Conservation (phyloP, 2,329 filamentous ascomycete genomes). For the Chaetomiaceae sp. region DNA sequence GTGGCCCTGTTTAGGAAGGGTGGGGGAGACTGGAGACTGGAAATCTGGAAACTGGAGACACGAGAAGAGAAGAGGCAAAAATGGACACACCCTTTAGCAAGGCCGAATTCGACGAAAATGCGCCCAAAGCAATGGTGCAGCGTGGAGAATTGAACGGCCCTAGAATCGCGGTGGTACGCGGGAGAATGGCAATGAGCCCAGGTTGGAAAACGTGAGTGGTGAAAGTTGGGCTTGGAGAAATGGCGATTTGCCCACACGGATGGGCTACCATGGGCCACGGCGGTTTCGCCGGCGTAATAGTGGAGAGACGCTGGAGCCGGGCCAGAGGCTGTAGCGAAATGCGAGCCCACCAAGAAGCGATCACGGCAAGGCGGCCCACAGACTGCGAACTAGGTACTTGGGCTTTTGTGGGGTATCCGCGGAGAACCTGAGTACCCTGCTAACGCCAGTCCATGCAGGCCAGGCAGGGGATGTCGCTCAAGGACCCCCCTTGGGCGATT, state of each 20-base stretch:
- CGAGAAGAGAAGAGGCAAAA: background rate
- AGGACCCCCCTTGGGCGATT: conserved; percentile 10
- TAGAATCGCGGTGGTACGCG: background rate
- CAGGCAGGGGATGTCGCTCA: background rate
- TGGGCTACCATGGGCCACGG: conserved; percentile 43
- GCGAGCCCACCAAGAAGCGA: conserved; percentile 12
- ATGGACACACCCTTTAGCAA: conserved; percentile 2
- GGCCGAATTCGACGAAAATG: conserved; percentile 5
- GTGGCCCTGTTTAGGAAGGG: conserved; percentile 26
- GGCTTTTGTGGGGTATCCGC: background rate
- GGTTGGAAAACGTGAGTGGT: conserved; percentile 16
- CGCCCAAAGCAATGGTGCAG: background rate
- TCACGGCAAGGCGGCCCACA: conserved; percentile 1
- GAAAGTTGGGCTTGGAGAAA: conserved; percentile 7
- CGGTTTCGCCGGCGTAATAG: conserved; percentile 57
- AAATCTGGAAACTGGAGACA: background rate
- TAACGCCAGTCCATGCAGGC: conserved; percentile 14
- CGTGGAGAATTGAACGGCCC: background rate
- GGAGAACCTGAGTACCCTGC: conserved; percentile 15
- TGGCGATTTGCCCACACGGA: background rate
- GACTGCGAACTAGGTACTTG: conserved; percentile 19
- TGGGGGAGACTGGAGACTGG: conserved; percentile 17
- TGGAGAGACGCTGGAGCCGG: conserved; percentile 39
- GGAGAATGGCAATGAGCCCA: background rate
- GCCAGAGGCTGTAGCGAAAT: conserved; percentile 27